phyloP scores from a whole-genome alignment of 371 early-diverging fungal genomes.

The Actinomucor elegans region DNA sequence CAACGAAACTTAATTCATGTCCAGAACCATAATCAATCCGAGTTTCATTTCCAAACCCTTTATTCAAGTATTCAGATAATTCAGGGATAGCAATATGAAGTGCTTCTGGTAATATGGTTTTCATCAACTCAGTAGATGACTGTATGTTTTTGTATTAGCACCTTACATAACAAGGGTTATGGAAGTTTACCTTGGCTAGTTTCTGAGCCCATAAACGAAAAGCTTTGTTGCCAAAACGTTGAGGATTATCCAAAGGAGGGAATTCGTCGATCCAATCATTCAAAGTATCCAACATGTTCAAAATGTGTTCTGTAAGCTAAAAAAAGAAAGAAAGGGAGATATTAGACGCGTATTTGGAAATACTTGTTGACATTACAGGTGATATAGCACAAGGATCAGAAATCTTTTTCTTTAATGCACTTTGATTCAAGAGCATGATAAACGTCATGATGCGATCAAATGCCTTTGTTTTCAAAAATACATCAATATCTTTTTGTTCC shows the following conservation, averaged over 20 bases:
- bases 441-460: constrained; percentile 74
- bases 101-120: constrained; percentile 33
- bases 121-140: constrained; percentile 25
- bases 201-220: constrained; percentile 66
- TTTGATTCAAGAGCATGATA: constrained; percentile 67
- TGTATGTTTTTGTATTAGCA: too few species aligned
- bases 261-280: constrained; percentile 73
- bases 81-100: constrained; percentile 63
- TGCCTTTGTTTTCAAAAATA: constrained; percentile 64
- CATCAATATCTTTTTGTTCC: constrained; percentile 52
- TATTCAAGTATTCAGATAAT: constrained; percentile 74
- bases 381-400: constrained; percentile 60
- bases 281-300: constrained; percentile 64
- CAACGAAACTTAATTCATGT: constrained; percentile 96
- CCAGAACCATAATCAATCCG: constrained; percentile 99
- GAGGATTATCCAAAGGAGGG: constrained; percentile 72
- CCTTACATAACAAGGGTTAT: too few species aligned
- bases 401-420: constrained; percentile 59
- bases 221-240: constrained; percentile 80
- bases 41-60: constrained; percentile 90
- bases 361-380: too few species aligned
- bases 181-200: constrained; percentile 58
- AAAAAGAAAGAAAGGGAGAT: too few species aligned
- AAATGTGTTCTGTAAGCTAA: constrained; percentile 55
- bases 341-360: too few species aligned